Base-by-base conservation (phyloP, 805 yeast species). In the Saturnispora silvae region DNA sequence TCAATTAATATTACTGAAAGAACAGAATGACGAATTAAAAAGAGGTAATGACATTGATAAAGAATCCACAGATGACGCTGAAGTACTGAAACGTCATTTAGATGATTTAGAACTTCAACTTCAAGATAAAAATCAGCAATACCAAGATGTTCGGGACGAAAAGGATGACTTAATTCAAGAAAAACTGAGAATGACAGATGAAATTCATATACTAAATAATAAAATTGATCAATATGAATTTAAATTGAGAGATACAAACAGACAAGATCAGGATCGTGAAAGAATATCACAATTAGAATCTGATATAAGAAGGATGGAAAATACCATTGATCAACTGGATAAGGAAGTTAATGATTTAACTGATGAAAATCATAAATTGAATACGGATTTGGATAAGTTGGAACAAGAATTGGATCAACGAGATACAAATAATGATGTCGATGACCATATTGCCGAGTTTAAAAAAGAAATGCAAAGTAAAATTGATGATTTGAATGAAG, bases 141-240 rank as follows among this genome's bases (percentile, higher is more conserved):
- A 34, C 13, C 29, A 40, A 13, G 16, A 20, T 7, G 33, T 23
- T 11, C 20, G 34, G 5, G 38, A 38, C 22, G 38, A 30, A 30
- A 34, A 28, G 20, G 37, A 31, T 23, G 37, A 39, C 24, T 24
- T 26, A n/a, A 13, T 22, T 16, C 40, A 35, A 8, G 46, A 52
- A 28, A 59, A 48, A 33, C 44, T 47, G 19, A 31, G 34, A 17
- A 46, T 59, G 37, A 51, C 47, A 34, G 41, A 43, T 17, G 57
- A 60, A 27, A 33, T 54, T 2, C 54, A 35, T 29, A 32, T 32
- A 13, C 20, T 42, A 15, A 25, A 33, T 18, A 33, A 34, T 28
- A 35, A 39, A 22, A 31, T 44, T 19, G 45, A 46, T 7, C 39
- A 43, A 7, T 40, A 43, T 35, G 41, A 40, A 28, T n/a, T 14